Conservation (phyloP, 192 early-diverging fungal species). For the Linderina pennispora region DNA sequence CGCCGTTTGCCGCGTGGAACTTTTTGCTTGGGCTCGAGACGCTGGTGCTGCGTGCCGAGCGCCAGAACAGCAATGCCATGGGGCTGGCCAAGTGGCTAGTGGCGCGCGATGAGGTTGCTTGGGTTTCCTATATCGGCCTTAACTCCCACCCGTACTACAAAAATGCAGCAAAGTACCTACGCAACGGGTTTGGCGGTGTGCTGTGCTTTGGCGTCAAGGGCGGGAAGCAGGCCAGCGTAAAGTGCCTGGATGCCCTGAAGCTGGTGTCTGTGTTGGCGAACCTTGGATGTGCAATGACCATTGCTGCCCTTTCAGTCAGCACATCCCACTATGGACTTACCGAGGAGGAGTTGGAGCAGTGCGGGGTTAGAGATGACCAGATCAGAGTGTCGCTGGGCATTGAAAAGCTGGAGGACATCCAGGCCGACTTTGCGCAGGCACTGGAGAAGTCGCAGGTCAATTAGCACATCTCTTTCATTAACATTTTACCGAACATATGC, state of each 20-base stretch:
- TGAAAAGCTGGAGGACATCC: constrained; percentile 67
- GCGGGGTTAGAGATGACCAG: constrained; percentile 70
- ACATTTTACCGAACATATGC: no score
- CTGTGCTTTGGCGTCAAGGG: constrained; percentile 62
- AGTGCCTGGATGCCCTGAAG: constrained; percentile 67
- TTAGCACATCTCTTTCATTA: no score
- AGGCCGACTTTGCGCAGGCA: constrained; percentile 52
- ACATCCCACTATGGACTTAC: constrained; percentile 82
- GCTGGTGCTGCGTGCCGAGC: constrained; percentile 72
- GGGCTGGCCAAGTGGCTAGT: constrained; percentile 69
- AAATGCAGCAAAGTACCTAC: constrained; percentile 73
- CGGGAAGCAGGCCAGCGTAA: constrained; percentile 40
- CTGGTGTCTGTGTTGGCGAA: constrained; percentile 82
- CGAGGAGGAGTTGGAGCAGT: constrained; percentile 62
- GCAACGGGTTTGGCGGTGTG: constrained; percentile 73
- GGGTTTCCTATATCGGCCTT: constrained; percentile 82
- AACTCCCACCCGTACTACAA: constrained; percentile 61
- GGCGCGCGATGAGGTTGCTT: constrained; percentile 57
- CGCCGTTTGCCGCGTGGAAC: constrained; percentile 78
- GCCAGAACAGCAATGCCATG: constrained; percentile 69
- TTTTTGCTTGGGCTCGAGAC: constrained; percentile 84
- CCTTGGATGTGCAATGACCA: constrained; percentile 77
- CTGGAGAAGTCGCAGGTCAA: constrained; percentile 5
- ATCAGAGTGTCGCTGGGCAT: constrained; percentile 77
- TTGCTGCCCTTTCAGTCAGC: constrained; percentile 69